Percentiles rank a stretch among this genome's conserved stretches.
phyloP scores from a whole-genome alignment of 2,329 filamentous ascomycete genomes.

The Neonectria neomacrospora region DNA sequence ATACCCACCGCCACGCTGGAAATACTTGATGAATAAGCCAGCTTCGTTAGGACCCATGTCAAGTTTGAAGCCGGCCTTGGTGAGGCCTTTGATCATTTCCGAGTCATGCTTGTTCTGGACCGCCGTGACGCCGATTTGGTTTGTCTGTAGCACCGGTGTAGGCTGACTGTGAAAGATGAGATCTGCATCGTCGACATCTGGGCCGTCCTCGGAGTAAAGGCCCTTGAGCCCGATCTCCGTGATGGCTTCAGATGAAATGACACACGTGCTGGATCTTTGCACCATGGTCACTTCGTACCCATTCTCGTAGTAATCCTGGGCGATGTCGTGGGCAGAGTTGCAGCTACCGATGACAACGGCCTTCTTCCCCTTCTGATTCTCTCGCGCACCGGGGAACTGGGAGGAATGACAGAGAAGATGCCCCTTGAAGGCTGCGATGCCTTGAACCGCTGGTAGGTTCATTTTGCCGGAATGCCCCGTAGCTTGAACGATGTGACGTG shows the following conservation, averaged over 20 bases:
- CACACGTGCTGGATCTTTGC: constrained; percentile 73
- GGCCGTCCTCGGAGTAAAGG: constrained; percentile 13
- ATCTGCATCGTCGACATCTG: constrained; percentile 21
- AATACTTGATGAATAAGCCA: constrained; percentile 71
- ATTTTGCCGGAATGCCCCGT: constrained; percentile 26
- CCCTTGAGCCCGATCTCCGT: constrained; percentile 54
- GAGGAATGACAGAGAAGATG: constrained; percentile 21
- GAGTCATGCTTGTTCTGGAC: constrained; percentile 51
- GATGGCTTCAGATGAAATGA: constrained; percentile 67
- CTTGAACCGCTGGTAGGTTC: constrained; percentile 17
- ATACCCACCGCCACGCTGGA: constrained; percentile 74
- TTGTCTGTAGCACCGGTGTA: constrained; percentile 16
- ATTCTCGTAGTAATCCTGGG: constrained; percentile 73
- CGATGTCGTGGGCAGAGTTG: constrained; percentile 76
- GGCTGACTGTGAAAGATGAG: constrained; percentile 22
- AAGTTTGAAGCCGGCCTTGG: constrained; percentile 68
- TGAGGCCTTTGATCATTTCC: constrained; percentile 56
- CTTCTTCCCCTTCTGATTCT: constrained; percentile 60
- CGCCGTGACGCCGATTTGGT: constrained; percentile 50
- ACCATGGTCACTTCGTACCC: constrained; percentile 76
- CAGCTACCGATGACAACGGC: constrained; percentile 75
- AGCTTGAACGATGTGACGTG: constrained; percentile 21
- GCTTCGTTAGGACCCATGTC: constrained; percentile 67
- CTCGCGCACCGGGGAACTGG: constrained; percentile 18
- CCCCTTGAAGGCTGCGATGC: constrained; percentile 15